A percentile compares a stretch with the other conserved stretches of the same genome.
Conservation (phyloP, 495 filamentous ascomycete genomes). For the Penicillium parvum region DNA sequence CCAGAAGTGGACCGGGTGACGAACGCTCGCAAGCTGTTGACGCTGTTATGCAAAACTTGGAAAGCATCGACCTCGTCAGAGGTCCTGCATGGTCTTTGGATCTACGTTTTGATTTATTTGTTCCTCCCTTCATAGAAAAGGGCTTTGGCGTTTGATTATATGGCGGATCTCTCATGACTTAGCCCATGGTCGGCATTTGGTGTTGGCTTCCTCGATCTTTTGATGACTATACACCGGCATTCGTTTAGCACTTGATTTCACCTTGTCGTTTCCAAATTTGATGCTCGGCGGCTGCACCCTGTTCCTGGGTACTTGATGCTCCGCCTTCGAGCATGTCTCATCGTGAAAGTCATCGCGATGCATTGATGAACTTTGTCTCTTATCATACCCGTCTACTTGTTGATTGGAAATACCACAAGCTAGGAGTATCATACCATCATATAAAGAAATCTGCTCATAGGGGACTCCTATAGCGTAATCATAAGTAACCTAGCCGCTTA, state of each 20-base stretch:
- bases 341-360: slow-evolving; percentile 5
- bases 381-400: slow-evolving; percentile 10
- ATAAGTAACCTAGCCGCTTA: too few species aligned
- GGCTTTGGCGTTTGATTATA: slow-evolving; percentile 33
- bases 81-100: background rate
- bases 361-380: slow-evolving; percentile 13
- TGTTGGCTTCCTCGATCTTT: too few species aligned
- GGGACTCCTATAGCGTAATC: too few species aligned
- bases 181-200: slow-evolving; percentile 8
- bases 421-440: slow-evolving; percentile 4
- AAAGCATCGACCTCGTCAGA: slow-evolving; percentile 1
- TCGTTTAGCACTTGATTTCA: slow-evolving; percentile 1
- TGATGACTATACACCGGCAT: slow-evolving; percentile 5
- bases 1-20: slow-evolving; percentile 32
- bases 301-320: background rate
- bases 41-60: background rate
- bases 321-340: background rate
- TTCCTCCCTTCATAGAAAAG: slow-evolving; percentile 15
- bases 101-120: too few species aligned
- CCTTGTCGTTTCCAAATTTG: background rate
- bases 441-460: background rate
- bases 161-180: too few species aligned
- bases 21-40: too few species aligned
- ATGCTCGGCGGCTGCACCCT: background rate
- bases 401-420: slow-evolving; percentile 7